phyloP scores from a whole-genome alignment of 2,329 filamentous ascomycete genomes.

The Curvularia hawaiiensis region DNA sequence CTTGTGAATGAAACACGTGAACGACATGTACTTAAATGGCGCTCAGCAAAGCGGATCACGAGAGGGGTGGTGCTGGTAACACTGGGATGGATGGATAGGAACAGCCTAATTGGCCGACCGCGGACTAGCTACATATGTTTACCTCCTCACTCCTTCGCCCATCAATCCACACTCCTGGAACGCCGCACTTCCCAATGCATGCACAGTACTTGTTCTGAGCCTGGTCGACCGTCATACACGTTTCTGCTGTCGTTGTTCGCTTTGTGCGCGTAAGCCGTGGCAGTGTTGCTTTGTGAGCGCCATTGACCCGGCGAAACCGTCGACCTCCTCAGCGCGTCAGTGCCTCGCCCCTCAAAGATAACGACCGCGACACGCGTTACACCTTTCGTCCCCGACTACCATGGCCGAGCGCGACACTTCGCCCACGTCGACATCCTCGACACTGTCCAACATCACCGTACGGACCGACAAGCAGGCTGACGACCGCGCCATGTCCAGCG shows the following conservation, averaged over 20 bases:
- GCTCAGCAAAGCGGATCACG: constrained; percentile 27
- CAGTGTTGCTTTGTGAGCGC: constrained; percentile 41
- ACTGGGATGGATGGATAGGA: constrained; percentile 35
- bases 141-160: constrained; percentile 38
- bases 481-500: constrained; percentile 53
- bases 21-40: background rate
- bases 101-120: constrained; percentile 43
- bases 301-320: constrained; percentile 26
- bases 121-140: constrained; percentile 46
- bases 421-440: constrained; percentile 50
- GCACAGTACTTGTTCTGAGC: constrained; percentile 31
- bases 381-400: constrained; percentile 22
- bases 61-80: constrained; percentile 42
- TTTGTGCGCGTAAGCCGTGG: constrained; percentile 38
- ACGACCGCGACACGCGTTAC: constrained; percentile 28
- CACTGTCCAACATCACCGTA: constrained; percentile 50
- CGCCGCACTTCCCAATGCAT: constrained; percentile 31
- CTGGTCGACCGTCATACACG: constrained; percentile 17
- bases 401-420: constrained; percentile 43
- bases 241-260: constrained; percentile 23
- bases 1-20: background rate
- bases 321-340: constrained; percentile 42
- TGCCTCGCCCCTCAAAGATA: constrained; percentile 33
- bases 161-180: constrained; percentile 31
- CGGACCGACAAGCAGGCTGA: constrained; percentile 36